phyloP scores from a whole-genome alignment of 495 filamentous ascomycete genomes.

The Podospora pseudopauciseta region DNA sequence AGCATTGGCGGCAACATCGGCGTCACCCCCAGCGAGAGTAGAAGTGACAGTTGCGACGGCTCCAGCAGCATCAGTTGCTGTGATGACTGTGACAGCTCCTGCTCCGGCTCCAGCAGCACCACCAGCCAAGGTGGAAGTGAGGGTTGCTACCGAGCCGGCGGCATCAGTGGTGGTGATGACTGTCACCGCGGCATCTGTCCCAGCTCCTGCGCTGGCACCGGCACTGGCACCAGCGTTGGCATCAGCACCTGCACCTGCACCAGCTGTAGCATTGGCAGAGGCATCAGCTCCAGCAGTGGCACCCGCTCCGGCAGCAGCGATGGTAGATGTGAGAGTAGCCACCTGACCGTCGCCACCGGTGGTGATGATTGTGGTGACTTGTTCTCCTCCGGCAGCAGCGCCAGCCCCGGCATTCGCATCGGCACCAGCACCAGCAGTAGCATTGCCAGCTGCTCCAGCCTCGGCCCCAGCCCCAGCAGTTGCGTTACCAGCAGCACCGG shows the following conservation, averaged over 20 bases:
- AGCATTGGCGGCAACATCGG: not conserved
- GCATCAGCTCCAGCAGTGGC: not conserved
- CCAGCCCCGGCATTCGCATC: not conserved
- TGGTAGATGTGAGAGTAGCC: not conserved
- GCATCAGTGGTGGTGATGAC: constrained; percentile 16
- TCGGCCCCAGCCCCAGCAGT: not conserved
- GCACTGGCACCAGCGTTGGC: not conserved
- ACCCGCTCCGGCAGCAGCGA: not conserved
- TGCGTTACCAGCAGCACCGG: not conserved
- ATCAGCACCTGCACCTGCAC: not conserved
- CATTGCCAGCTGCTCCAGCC: not conserved
- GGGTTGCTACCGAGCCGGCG: not conserved
- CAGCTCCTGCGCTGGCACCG: not conserved
- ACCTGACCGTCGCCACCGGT: not conserved
- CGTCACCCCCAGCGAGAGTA: not conserved
- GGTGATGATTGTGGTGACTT: constrained; percentile 8
- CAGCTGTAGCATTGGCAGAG: not conserved
- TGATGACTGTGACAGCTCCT: not conserved
- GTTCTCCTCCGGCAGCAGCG: not conserved
- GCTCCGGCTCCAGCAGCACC: not conserved
- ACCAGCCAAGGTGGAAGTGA: constrained; percentile 5
- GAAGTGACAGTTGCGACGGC: not conserved
- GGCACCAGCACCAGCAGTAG: not conserved
- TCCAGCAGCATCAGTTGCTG: not conserved
- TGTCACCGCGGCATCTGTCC: not conserved